phyloP scores from a whole-genome alignment of 1,139 yeast genomes.

The Kodamaea ohmeri region DNA sequence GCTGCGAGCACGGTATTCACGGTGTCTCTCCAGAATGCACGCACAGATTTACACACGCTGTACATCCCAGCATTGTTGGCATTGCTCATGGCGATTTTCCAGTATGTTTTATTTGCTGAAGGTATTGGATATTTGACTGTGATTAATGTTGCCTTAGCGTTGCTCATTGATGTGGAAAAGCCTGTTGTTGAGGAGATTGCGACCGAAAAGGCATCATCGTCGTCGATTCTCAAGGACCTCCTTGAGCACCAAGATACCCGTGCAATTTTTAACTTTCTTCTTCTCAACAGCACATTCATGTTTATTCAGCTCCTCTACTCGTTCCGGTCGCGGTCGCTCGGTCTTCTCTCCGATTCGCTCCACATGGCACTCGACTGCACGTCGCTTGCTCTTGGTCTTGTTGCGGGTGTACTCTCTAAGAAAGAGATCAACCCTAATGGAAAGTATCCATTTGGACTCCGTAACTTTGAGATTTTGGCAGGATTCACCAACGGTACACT shows the following conservation, averaged over 20 bases:
- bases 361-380: constrained; percentile 97
- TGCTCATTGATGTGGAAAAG: constrained; percentile 19
- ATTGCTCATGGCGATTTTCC: constrained; percentile 20
- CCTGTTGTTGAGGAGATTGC: constrained; percentile 9
- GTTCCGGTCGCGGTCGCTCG: constrained; percentile 86
- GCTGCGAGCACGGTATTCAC: constrained; percentile 25
- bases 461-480: constrained; percentile 83
- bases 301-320: constrained; percentile 88
- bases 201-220: constrained; percentile 9
- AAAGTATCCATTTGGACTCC: constrained; percentile 81
- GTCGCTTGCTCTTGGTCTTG: constrained; percentile 81
- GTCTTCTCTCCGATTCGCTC: constrained; percentile 85
- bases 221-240: constrained; percentile 32
- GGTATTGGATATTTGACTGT: constrained; percentile 11
- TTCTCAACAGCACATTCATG: constrained; percentile 90
- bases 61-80: constrained; percentile 22
- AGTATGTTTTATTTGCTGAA: constrained; percentile 22
- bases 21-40: constrained; percentile 23
- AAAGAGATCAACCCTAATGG: constrained; percentile 52
- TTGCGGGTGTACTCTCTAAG: constrained; percentile 69
- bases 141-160: constrained; percentile 19
- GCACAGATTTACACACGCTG: constrained; percentile 21
- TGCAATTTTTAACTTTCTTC: constrained; percentile 82
- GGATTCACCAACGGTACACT: constrained; percentile 94
- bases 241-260: constrained; percentile 71